Evolutionary conservation across 148 eudicot species (phyloP).

Genomic region (Vaccinium corymbosum): DNA sequence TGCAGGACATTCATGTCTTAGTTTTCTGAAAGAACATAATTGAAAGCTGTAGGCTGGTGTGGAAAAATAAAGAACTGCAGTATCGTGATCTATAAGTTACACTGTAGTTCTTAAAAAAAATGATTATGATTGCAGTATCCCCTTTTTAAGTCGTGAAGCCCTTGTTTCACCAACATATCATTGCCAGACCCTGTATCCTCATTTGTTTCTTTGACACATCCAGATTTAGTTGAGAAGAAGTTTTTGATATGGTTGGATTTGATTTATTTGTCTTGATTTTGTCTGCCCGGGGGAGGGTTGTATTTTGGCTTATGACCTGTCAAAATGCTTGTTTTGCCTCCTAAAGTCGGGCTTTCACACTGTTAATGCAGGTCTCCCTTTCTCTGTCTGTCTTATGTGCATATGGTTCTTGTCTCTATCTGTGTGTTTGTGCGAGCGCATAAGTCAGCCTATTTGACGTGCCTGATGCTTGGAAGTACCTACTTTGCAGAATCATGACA

Average conservation of each 20-base stretch:
- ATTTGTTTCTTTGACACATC: not conserved
- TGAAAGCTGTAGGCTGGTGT: not conserved
- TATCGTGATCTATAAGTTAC: not conserved
- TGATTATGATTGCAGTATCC: not conserved
- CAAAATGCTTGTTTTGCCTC: not conserved
- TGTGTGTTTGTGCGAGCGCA: not conserved
- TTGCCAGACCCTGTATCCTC: not conserved
- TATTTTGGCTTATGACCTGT: not conserved
- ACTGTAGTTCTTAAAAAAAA: not conserved
- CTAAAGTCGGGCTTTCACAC: not conserved
- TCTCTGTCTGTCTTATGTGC: not conserved
- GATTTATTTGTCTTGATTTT: not conserved
- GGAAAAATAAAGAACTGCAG: not conserved
- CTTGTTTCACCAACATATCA: not conserved
- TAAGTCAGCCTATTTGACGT: not conserved
- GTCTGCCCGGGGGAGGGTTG: not conserved
- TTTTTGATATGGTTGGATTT: not conserved
- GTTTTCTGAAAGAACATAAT: not conserved
- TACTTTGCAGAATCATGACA: not conserved
- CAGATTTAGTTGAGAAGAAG: not conserved
- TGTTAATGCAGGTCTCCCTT: not conserved
- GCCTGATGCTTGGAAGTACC: not conserved
- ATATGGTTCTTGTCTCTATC: not conserved
- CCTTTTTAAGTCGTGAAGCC: not conserved
- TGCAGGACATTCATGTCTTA: not conserved